A percentile compares a stretch with the other conserved stretches of the same genome.
These are phyloP conservation scores for Pestalotiopsis fici DNA, from an alignment of 2,329 filamentous ascomycete species.

Conservation along the genomic window DNA sequence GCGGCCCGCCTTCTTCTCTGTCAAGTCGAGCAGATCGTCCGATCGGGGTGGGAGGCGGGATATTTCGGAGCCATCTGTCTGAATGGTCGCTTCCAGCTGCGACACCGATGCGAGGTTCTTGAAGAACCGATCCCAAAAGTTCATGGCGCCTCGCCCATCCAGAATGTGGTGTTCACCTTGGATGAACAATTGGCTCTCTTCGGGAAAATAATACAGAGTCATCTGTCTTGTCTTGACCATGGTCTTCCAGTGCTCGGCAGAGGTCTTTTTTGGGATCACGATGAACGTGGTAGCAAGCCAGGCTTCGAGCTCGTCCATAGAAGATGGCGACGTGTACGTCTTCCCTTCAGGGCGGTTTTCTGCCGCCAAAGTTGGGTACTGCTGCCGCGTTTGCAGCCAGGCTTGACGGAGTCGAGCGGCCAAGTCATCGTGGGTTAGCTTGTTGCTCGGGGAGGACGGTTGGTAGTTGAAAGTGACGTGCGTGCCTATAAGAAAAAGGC, in stretches of 20 bases:
- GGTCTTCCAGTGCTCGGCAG: constrained; percentile 9
- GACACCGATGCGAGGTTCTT: constrained; percentile 1
- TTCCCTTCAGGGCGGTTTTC: constrained; percentile 11
- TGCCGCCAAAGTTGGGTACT: constrained; percentile 12
- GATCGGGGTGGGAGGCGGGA: constrained; percentile 12
- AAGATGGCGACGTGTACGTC: constrained; percentile 11
- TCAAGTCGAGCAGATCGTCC: constrained; percentile 12
- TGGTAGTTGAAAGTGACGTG: constrained; percentile 11
- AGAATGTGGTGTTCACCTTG: constrained; percentile 14
- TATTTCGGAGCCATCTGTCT: constrained; percentile 10
- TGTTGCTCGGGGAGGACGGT: not conserved
- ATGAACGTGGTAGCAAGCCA: constrained; percentile 13
- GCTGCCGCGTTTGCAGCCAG: constrained; percentile 12
- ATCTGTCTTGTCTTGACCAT: constrained; percentile 13
- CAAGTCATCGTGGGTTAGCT: not conserved
- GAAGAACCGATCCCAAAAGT: constrained; percentile 16
- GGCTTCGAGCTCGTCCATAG: constrained; percentile 9
- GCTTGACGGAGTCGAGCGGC: constrained; percentile 8
- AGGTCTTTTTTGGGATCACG: constrained; percentile 8
- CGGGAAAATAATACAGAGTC: constrained; percentile 12
- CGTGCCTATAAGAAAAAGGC: constrained; percentile 12
- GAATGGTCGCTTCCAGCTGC: not conserved
- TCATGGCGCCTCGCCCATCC: constrained; percentile 13
- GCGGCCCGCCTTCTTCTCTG: constrained; percentile 11
- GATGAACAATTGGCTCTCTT: constrained; percentile 11